Evolutionary conservation across 768 basidiomycete species (phyloP).

Genomic region (Exsudoporus frostii): DNA sequence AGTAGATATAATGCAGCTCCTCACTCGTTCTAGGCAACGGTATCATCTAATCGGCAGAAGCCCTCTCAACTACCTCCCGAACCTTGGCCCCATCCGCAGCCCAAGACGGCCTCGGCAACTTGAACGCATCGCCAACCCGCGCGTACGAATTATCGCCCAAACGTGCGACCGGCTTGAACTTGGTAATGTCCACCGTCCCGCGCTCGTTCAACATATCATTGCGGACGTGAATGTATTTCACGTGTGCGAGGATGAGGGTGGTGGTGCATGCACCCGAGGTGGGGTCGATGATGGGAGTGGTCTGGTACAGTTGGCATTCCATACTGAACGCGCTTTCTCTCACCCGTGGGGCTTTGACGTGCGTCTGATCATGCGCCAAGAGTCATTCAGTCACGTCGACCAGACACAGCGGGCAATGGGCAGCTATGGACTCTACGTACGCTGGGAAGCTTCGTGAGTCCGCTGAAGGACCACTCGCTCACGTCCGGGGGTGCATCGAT

Average conservation of each 20-base stretch:
- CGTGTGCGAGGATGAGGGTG: slow-evolving; percentile 36
- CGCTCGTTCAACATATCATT: slow-evolving; percentile 36
- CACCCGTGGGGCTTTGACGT: slow-evolving; percentile 39
- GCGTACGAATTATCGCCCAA: slow-evolving; percentile 39
- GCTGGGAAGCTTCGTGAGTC: slow-evolving; percentile 17
- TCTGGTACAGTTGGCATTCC: slow-evolving; percentile 42
- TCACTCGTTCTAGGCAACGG: background rate
- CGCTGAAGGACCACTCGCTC: slow-evolving; percentile 41
- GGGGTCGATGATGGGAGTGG: slow-evolving; percentile 33
- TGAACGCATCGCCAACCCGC: slow-evolving; percentile 23
- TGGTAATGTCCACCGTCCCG: slow-evolving; percentile 35
- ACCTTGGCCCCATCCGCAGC: slow-evolving; percentile 8
- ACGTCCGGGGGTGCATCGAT: slow-evolving; percentile 37
- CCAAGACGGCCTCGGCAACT: slow-evolving; percentile 13
- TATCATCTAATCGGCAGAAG: background rate
- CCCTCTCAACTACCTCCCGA: slow-evolving; percentile 1
- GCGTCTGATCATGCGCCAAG: slow-evolving; percentile 16
- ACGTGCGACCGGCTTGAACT: slow-evolving; percentile 33
- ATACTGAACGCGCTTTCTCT: slow-evolving; percentile 46
- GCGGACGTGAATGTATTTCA: slow-evolving; percentile 42
- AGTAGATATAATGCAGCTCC: background rate
- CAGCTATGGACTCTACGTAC: background rate
- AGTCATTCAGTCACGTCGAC: background rate
- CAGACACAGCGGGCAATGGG: no score
- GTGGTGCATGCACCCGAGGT: slow-evolving; percentile 21